These are phyloP conservation scores for Aspergillus jensenii DNA, from an alignment of 2,329 filamentous ascomycete genomes.

Conservation along the genomic window DNA sequence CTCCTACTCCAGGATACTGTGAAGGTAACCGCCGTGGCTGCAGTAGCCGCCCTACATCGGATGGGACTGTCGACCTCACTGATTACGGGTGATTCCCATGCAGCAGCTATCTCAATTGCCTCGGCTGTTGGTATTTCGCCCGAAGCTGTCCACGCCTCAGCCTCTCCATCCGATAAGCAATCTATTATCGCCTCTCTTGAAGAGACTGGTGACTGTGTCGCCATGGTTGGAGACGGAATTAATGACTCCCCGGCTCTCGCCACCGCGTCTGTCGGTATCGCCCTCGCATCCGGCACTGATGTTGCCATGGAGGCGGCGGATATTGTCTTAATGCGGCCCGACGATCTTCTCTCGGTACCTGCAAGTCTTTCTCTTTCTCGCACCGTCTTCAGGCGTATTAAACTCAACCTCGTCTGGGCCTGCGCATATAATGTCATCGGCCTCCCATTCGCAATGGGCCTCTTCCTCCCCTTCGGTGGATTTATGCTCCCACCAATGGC, in stretches of 20 bases:
- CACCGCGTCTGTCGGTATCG: slow-evolving; percentile 89
- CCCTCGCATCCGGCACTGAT: slow-evolving; percentile 88
- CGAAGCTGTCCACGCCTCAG: slow-evolving; percentile 78
- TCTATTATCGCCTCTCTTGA: slow-evolving; percentile 78
- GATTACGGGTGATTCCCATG: slow-evolving; percentile 87
- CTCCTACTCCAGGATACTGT: slow-evolving; percentile 86
- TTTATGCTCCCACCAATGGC: slow-evolving; percentile 86
- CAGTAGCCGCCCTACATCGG: slow-evolving; percentile 75
- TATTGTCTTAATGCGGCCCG: slow-evolving; percentile 90
- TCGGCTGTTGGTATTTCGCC: slow-evolving; percentile 74
- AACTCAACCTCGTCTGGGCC: slow-evolving; percentile 88
- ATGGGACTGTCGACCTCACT: slow-evolving; percentile 88
- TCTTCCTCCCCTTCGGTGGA: slow-evolving; percentile 86
- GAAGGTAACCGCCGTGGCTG: slow-evolving; percentile 79
- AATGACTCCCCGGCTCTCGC: slow-evolving; percentile 96
- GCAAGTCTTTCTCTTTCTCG: slow-evolving; percentile 78
- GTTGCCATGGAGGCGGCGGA: slow-evolving; percentile 98
- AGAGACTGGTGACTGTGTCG: slow-evolving; percentile 71
- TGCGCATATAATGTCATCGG: slow-evolving; percentile 91
- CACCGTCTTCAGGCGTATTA: slow-evolving; percentile 88
- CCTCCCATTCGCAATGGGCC: slow-evolving; percentile 92
- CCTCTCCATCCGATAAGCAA: slow-evolving; percentile 89
- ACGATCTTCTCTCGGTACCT: slow-evolving; percentile 90
- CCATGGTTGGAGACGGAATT: slow-evolving; percentile 98
- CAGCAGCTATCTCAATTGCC: slow-evolving; percentile 82